Base-by-base conservation (phyloP, 2,329 filamentous ascomycete species). In the Alternaria triticina region DNA sequence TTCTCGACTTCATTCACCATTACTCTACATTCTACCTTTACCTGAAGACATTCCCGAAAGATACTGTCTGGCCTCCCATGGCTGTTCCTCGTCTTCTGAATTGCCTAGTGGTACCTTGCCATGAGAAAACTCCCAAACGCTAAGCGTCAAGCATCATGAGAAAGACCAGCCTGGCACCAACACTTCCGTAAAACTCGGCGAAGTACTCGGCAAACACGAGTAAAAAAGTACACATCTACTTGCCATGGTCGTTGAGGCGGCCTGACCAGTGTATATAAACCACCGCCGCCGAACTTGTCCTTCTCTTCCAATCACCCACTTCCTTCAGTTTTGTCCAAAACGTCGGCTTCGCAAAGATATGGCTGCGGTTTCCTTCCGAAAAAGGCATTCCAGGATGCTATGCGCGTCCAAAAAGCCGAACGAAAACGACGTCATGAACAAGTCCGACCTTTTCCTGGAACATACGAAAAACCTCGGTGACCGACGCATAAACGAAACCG, bases 401-500 rank as follows among this genome's bases (percentile, higher is more conserved):
- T 40, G 33, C 33, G 33, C 33, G 33, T 40, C 33, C 33, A 40
- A 10, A 40, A 36, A n/a, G 12, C 30, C 7, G 30, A 15, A 33
- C 7, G 13, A 15, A 15, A 15, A 15, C 13, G 30, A 8, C 7
- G 30, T 4, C 30, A 36, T 36, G 36, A 40, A 40, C 8, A 6
- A 17, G 36, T 11, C 0, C 36, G 9, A 3, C 9, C 36, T 40
- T 40, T 6, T 4, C 3, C 9, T 40, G 36, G n/a, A 40, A 40
- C n/a, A 40, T 17, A 11, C 9, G 5, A 11, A 40, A 17, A 1
- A 6, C 0, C 36, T 2, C 8, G 4, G n/a, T 10, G 5, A 10
- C 3, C 5, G 9, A 40, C 0, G 0, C 36, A 40, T 40, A 8
- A 40, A 3, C 9, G 1, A 40, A 40, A 17, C 1, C 2, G 0